Conservation (phyloP, 352 stramenopile genomes). For the Chrysophaeum taylorii region DNA sequence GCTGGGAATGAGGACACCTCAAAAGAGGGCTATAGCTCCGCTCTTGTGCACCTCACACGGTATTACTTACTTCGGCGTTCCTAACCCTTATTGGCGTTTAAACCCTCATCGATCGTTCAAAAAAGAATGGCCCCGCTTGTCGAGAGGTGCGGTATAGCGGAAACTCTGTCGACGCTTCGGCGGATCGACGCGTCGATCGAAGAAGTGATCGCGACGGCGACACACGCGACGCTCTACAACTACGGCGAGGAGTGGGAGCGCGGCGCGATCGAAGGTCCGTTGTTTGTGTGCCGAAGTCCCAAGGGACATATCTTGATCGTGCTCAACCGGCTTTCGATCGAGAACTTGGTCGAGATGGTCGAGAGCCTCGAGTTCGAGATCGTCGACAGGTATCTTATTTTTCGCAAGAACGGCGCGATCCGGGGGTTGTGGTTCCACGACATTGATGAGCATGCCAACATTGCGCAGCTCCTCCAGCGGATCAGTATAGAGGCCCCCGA, state of each 20-base stretch:
- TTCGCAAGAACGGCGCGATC: neutral
- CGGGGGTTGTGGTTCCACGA: neutral
- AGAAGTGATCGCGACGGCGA: neutral
- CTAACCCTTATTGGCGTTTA: no score
- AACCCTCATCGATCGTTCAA: no score
- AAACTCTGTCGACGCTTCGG: neutral
- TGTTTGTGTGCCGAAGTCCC: neutral
- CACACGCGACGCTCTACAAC: conserved; percentile 8
- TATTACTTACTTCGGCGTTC: no score
- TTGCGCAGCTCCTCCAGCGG: neutral
- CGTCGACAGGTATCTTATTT: conserved; percentile 1
- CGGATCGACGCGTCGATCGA: neutral
- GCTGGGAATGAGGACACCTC: no score
- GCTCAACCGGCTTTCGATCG: neutral
- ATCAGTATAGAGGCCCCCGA: neutral
- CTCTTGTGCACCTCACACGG: no score
- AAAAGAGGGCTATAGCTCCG: no score
- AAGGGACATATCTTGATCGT: neutral
- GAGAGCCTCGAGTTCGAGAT: conserved; percentile 1
- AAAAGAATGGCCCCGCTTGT: no score
- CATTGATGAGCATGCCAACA: neutral
- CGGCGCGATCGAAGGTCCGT: neutral
- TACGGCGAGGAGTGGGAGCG: conserved; percentile 7
- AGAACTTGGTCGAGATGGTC: neutral
- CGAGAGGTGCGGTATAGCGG: no score